A percentile compares a stretch with the other conserved stretches of the same genome.
Evolutionary conservation across 805 yeast species (phyloP).

Genomic region (Nakazawaea wyomingensis): DNA sequence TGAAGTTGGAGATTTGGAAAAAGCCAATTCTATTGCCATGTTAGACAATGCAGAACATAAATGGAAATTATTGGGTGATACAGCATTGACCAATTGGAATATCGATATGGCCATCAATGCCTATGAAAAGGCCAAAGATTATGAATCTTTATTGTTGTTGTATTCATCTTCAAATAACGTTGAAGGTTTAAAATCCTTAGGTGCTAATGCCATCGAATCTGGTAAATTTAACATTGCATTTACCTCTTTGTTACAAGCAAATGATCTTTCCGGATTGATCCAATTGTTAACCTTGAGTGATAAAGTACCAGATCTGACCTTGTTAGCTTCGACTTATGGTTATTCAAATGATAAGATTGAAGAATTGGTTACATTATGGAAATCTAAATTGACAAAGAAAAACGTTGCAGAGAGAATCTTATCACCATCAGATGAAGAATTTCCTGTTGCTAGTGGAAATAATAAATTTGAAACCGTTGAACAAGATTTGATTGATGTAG

Average conservation of each 20-base stretch:
- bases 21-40: slow-evolving; percentile 66
- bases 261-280: slow-evolving; percentile 60
- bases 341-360: slow-evolving; percentile 36
- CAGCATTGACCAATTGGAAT: slow-evolving; percentile 74
- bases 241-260: slow-evolving; percentile 84
- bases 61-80: slow-evolving; percentile 92
- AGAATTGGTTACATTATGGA: slow-evolving; percentile 61
- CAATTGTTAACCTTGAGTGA: slow-evolving; percentile 62
- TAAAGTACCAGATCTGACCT: slow-evolving; percentile 78
- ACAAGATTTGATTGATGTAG: slow-evolving; percentile 36
- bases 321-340: slow-evolving; percentile 68
- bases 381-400: slow-evolving; percentile 41
- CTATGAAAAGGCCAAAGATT: slow-evolving; percentile 73
- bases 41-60: slow-evolving; percentile 55
- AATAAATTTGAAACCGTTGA: slow-evolving; percentile 12
- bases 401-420: slow-evolving; percentile 55
- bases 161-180: slow-evolving; percentile 77
- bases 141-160: slow-evolving; percentile 74
- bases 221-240: slow-evolving; percentile 90
- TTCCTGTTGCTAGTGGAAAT: neutral
- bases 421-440: slow-evolving; percentile 30
- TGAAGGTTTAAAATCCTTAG: slow-evolving; percentile 55
- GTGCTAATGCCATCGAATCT: slow-evolving; percentile 56
- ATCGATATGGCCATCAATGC: slow-evolving; percentile 75
- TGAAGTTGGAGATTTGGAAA: slow-evolving; percentile 60